Evolutionary conservation across 768 basidiomycete genomes (phyloP).

Genomic region (Hygrocybe coccinea): DNA sequence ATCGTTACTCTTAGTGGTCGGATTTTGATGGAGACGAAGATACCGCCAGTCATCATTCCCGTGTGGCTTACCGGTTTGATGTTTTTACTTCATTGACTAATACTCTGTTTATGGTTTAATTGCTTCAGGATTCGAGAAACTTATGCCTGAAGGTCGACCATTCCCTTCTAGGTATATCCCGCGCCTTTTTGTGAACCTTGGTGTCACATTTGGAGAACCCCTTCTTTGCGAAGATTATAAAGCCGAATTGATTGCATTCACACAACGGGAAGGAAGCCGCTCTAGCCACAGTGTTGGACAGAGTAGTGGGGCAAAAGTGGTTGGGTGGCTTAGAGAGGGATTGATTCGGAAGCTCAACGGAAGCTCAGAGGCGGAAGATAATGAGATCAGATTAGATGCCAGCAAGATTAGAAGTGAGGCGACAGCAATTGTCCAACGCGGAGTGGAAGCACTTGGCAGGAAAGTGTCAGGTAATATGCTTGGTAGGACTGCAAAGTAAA

Average conservation of each 20-base stretch:
- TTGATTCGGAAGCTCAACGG: neutral
- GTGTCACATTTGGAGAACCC: constrained; percentile 78
- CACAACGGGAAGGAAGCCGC: neutral
- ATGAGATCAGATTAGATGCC: constrained; percentile 8
- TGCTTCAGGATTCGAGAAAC: constrained; percentile 66
- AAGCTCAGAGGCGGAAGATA: neutral
- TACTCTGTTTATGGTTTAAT: neutral
- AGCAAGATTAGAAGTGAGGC: constrained; percentile 45
- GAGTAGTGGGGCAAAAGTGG: neutral
- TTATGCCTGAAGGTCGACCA: constrained; percentile 84
- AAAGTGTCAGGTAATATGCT: constrained; percentile 22
- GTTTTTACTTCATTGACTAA: neutral
- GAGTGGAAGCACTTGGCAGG: constrained; percentile 51
- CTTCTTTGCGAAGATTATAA: constrained; percentile 42
- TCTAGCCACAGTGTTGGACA: neutral
- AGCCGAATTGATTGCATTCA: constrained; percentile 12
- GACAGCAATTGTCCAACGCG: constrained; percentile 47
- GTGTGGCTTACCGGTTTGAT: constrained; percentile 84
- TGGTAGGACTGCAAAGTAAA: too few species aligned
- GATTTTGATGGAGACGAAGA: constrained; percentile 58
- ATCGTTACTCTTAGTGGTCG: constrained; percentile 53
- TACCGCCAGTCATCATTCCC: constrained; percentile 78
- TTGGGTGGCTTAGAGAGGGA: neutral
- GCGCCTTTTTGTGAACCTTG: constrained; percentile 54
- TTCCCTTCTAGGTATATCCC: constrained; percentile 74